phyloP scores from a whole-genome alignment of 352 stramenopile genomes.

The Phytophthora melonis region DNA sequence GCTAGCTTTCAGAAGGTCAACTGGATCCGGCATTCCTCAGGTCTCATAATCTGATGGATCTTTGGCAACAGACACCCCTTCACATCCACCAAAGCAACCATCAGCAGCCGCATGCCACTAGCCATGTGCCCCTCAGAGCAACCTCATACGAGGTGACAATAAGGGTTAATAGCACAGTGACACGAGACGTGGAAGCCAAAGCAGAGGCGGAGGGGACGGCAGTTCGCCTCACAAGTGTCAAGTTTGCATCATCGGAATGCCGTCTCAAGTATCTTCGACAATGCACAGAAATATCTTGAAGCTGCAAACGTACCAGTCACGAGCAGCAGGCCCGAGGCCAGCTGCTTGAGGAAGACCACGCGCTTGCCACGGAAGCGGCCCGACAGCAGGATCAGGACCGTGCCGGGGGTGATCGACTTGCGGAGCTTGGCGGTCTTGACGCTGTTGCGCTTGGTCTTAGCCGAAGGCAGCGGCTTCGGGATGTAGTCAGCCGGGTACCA shows the following conservation, averaged over 20 bases:
- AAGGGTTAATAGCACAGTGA: neutral
- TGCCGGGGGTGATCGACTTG: conserved; percentile 96
- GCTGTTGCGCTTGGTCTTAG: conserved; percentile 77
- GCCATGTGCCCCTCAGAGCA: neutral
- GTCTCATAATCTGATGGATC: conserved; percentile 91
- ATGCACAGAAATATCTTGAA: neutral
- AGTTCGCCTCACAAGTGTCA: conserved; percentile 66
- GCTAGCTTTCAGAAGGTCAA: neutral
- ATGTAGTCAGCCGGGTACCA: conserved; percentile 83
- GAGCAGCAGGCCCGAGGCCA: conserved; percentile 97
- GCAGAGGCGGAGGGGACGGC: conserved; percentile 19
- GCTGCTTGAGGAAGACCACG: conserved; percentile 98
- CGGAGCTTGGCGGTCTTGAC: conserved; percentile 95
- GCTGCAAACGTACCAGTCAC: conserved; percentile 88
- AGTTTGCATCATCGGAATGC: conserved; percentile 80
- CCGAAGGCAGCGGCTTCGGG: conserved; percentile 66
- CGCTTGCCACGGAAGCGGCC: conserved; percentile 98
- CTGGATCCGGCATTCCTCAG: conserved; percentile 66
- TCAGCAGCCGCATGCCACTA: neutral
- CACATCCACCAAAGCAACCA: conserved; percentile 3
- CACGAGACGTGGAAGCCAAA: conserved; percentile 1
- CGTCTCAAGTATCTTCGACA: neutral
- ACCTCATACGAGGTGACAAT: neutral
- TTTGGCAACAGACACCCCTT: conserved; percentile 48
- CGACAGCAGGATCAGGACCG: conserved; percentile 97